Percentiles rank a stretch among this genome's conserved stretches.
Conservation (phyloP, 148 eudicot genomes). For the Persicaria tinctoria region DNA sequence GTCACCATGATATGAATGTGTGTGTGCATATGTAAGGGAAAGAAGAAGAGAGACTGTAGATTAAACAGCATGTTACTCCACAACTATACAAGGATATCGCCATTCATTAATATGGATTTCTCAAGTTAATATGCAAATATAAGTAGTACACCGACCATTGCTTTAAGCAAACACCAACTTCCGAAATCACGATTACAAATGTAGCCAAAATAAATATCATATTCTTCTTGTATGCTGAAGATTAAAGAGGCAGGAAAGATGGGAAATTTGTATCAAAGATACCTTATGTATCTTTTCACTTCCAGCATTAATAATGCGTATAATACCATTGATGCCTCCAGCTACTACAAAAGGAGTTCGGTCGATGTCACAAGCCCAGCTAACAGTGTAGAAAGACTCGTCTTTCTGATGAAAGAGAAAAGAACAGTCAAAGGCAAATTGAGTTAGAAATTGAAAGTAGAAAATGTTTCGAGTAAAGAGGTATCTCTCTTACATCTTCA, state of each 20-base stretch:
- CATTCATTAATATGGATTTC: not conserved
- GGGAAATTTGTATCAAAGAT: not conserved
- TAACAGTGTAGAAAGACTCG: conserved; percentile 91
- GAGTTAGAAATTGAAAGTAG: not conserved
- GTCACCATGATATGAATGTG: not conserved
- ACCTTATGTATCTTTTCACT: conserved; percentile 92
- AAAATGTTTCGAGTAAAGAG: not conserved
- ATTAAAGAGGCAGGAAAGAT: not conserved
- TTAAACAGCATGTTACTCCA: not conserved
- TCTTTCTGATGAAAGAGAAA: conserved; percentile 67
- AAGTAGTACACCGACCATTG: not conserved
- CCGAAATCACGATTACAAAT: not conserved
- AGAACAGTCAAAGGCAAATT: not conserved
- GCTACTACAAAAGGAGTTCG: conserved; percentile 87
- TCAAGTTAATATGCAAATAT: not conserved
- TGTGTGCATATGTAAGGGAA: not conserved
- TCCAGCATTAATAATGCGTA: conserved; percentile 85
- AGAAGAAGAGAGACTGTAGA: not conserved
- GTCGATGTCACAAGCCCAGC: conserved; percentile 86
- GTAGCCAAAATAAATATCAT: not conserved
- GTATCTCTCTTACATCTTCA: conserved; percentile 66
- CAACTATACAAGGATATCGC: not conserved
- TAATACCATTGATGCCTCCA: conserved; percentile 88
- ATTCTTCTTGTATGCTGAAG: not conserved
- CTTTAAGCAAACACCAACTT: not conserved